Base-by-base conservation (phyloP, 2,329 filamentous ascomycete species). In the Fusarium redolens region DNA sequence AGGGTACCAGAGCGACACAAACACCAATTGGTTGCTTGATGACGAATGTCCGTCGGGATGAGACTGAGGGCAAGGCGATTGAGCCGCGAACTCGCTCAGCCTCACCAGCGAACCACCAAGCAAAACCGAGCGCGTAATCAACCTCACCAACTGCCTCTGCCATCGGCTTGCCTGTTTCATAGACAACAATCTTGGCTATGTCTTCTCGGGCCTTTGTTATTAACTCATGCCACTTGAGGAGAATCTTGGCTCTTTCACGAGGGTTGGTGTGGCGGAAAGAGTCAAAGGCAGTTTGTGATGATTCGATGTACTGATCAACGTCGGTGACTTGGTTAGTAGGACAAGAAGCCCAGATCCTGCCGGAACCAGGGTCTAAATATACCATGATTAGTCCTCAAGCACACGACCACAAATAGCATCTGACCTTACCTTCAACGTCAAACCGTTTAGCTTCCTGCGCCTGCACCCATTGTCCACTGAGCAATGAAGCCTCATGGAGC, bases 11-110 rank as follows among this genome's bases (percentile, higher is more conserved):
- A 22, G 79, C 80, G 3, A 76, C n/a, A n/a, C n/a, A n/a, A n/a
- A n/a, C n/a, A n/a, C n/a, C n/a, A n/a, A n/a, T n/a, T n/a, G n/a
- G n/a, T 57, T 82, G 80, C 62, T 95, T 95, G 75, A 95, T 87
- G 0, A 91, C 92, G 72, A 95, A 88, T 11, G 91, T 86, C 14
- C 92, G 85, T 9, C 92, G 85, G 28, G 51, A 40, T 10, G 66
- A 35, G 3, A 45, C 38, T 6, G 60, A 86, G 3, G 86, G 84
- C 51, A 89, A 87, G 9, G 91, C 86, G 0, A 86, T 86, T 22
- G 92, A 92, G 84, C 77, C 91, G 22, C 85, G 74, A 1, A 57
- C 40, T 17, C 60, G 38, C 9, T 74, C 54, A 80, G 86, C 85
- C 76, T 87, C 86, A 30, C 85, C 84, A 4, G 86, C 81, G 69